Base-by-base conservation (phyloP, 2,329 filamentous ascomycete genomes). In the Fonsecaea multimorphosa region DNA sequence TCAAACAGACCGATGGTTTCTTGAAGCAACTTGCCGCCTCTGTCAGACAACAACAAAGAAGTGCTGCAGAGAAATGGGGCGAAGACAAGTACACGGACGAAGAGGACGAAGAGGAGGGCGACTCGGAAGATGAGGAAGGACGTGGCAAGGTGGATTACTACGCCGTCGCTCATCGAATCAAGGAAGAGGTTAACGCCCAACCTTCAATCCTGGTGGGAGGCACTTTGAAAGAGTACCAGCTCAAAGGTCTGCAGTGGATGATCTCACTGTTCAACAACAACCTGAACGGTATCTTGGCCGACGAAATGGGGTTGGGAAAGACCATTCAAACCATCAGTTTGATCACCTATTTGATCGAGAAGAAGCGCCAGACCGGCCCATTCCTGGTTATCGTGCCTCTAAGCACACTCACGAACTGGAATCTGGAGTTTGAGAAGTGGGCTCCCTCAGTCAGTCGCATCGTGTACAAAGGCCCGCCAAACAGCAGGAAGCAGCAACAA, bases 171-270 rank as follows among this genome's bases (percentile, higher is more conserved):
- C 95, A 99, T 84, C 91, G 92, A 70, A 87, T 97, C 81, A 93
- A 95, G 78, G 95, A 99, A 82, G 92, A 96, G 70, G 90, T 99
- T 72, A 90, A 86, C 0, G 84, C 85, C 67, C 95, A 99, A 76
- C 92, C 95, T 6, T 79, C 80, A 60, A 96, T 96, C 51, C 85
- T 99, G 67, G 92, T 98, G 69, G 95, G 95, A 76, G 95, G 95
- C 75, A 91, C 84, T 11, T 84, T 99, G 71, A 99, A 99, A 79
- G 95, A 99, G 78, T 99, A 99, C 79, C 95, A 99, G 81, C 72
- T 99, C 80, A 98, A 97, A 87, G 95, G 95, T 85, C 83, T 99
- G 55, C 94, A 99, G 78, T 99, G 95, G 95, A 99, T 99, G 95
- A 89, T 99, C 67, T 99, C 95, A 14, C 85, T 99, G 14, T 99